phyloP scores from a whole-genome alignment of 176 grass and related monocot species.

The Metroxylon sagu region DNA sequence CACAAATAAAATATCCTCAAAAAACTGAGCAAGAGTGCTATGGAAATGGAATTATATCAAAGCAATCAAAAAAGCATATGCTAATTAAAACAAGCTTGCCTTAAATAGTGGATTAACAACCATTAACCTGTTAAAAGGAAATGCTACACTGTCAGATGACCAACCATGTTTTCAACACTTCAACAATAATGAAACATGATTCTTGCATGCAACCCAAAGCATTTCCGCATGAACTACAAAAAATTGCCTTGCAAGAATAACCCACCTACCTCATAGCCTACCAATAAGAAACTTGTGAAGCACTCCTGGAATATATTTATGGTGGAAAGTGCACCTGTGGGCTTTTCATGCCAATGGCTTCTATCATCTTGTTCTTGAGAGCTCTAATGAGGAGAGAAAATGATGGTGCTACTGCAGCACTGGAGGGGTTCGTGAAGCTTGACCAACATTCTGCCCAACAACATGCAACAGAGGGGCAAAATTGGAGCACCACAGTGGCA shows the following conservation, averaged over 20 bases:
- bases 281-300: conserved; percentile 1
- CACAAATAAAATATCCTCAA: too few species aligned
- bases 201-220: not conserved
- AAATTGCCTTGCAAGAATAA: not conserved
- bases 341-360: conserved; percentile 36
- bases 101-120: conserved; percentile 4
- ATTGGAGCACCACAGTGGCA: not conserved
- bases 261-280: not conserved
- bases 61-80: too few species aligned
- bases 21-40: too few species aligned
- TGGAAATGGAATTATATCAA: too few species aligned
- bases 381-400: conserved; percentile 18
- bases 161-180: conserved; percentile 5
- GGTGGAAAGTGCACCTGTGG: conserved; percentile 1
- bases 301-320: conserved; percentile 21
- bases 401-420: not conserved
- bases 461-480: conserved; percentile 1
- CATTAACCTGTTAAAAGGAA: not conserved
- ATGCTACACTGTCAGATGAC: not conserved
- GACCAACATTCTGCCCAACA: conserved; percentile 11
- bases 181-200: not conserved
- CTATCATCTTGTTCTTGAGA: conserved; percentile 54
- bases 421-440: not conserved
- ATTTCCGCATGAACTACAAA: not conserved
- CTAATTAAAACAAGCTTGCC: too few species aligned